These are phyloP conservation scores for Pichia inconspicua DNA, from an alignment of 1,139 yeast species.

Conservation along the genomic window DNA sequence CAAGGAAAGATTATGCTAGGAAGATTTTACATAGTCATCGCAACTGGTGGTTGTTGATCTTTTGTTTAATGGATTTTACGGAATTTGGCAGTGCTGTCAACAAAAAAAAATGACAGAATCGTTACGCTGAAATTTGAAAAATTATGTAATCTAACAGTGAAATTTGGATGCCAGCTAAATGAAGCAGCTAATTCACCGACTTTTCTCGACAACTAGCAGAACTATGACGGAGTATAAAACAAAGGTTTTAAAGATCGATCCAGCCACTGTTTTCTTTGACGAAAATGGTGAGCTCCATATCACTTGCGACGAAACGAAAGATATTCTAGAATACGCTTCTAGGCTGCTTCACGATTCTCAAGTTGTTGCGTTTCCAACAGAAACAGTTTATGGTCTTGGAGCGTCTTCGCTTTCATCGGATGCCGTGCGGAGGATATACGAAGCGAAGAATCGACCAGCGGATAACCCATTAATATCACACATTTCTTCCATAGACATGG, in stretches of 20 bases:
- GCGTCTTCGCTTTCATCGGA: slow-evolving; percentile 74
- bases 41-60: neutral
- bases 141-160: too few relatives aligned
- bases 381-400: slow-evolving; percentile 93
- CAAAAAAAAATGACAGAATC: neutral
- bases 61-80: neutral
- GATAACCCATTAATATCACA: slow-evolving; percentile 93
- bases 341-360: slow-evolving; percentile 42
- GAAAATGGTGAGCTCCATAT: slow-evolving; percentile 28
- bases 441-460: slow-evolving; percentile 87
- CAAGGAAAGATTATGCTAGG: neutral
- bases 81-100: neutral
- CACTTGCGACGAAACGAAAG: slow-evolving; percentile 43
- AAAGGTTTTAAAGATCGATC: slow-evolving; percentile 38
- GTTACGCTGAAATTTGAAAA: too few relatives aligned
- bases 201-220: neutral
- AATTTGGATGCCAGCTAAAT: neutral
- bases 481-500: slow-evolving; percentile 68
- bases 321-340: slow-evolving; percentile 52
- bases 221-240: slow-evolving; percentile 24
- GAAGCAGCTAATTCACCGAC: neutral
- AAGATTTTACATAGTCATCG: neutral
- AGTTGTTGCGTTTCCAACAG: slow-evolving; percentile 92
- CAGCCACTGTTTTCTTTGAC: slow-evolving; percentile 34
- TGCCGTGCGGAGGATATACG: slow-evolving; percentile 68